A percentile compares a stretch with the other conserved stretches of the same genome.
These are phyloP conservation scores for Trichoderma asperelloides DNA, from an alignment of 495 filamentous ascomycete species.

Conservation along the genomic window DNA sequence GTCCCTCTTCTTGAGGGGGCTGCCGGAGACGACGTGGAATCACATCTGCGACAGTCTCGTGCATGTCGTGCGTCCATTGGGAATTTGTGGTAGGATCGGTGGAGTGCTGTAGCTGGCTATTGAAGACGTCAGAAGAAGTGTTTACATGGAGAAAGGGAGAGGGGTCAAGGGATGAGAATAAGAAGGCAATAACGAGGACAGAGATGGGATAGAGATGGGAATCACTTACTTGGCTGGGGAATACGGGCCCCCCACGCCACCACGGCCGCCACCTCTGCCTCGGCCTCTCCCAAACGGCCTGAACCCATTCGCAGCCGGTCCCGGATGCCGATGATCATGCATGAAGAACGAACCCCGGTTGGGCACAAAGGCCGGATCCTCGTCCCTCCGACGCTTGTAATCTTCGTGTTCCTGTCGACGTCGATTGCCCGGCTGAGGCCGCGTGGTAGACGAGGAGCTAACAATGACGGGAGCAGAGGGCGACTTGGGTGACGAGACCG, in stretches of 20 bases:
- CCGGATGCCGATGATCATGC: constrained; percentile 80
- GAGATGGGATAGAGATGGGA: constrained; percentile 7
- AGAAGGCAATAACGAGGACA: constrained; percentile 9
- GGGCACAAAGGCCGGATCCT: constrained; percentile 89
- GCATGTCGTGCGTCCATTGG: constrained; percentile 91
- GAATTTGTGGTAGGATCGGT: constrained; percentile 54
- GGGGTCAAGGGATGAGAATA: background rate
- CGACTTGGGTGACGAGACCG: constrained; percentile 23
- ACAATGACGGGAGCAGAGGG: constrained; percentile 35
- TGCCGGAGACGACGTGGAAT: constrained; percentile 28
- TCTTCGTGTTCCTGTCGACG: constrained; percentile 84
- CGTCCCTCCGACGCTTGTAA: constrained; percentile 74
- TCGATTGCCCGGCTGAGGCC: constrained; percentile 46
- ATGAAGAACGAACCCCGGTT: constrained; percentile 95
- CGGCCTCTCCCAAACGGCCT: constrained; percentile 54
- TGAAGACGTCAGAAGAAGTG: constrained; percentile 27
- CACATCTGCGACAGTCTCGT: constrained; percentile 63
- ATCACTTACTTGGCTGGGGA: constrained; percentile 48
- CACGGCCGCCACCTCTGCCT: constrained; percentile 43
- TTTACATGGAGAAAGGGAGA: background rate
- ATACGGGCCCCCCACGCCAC: constrained; percentile 42
- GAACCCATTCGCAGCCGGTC: constrained; percentile 66
- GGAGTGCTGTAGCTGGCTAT: constrained; percentile 36
- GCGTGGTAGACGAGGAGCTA: constrained; percentile 32
- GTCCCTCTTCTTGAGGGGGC: constrained; percentile 29